Evolutionary conservation across 1,284 basidiomycete species (phyloP), one percentile per base, ranked within the genome.

Genomic region (Blastosporella zonata): DNA sequence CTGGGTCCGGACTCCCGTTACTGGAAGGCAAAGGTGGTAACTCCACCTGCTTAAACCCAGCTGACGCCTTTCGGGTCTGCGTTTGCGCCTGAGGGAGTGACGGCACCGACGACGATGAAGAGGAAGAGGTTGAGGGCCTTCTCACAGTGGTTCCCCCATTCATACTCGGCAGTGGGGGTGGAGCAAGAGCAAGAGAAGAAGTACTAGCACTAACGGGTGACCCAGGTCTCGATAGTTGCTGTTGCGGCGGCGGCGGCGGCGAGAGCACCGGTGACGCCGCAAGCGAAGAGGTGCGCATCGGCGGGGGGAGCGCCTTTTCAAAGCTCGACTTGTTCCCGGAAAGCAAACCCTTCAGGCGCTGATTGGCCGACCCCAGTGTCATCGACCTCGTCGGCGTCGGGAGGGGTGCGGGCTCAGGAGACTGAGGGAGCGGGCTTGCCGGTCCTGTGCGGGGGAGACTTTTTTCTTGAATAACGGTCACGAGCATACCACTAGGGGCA

Each of bases 381-480:
- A 56, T 67, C 54, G 65, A 64, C 53, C 70, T 62, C 15, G 62
- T 62, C 9, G 68, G 62, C 43, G 67, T 60, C 27, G 52, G 37
- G 3, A 47, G 33, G 17, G 53, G 58, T 41, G 42, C 53, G 47
- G 57, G 45, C 33, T 5, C 33, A 15, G 33, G 33, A 3, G 33
- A 34, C n/a, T n/a, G n/a, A 17, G 33, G 33, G n/a, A 55, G 46
- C 37, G 47, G 57, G 56, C 36, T 53, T 49, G 44, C 67, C 67
- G 37, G 73, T 6, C 38, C 51, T 1, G 41, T 34, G 9, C 47
- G 43, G 2, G 53, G 67, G 49, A 83, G 58, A 15, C 67, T 60
- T 63, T 93, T 92, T 64, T 93, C 90, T 40, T 78, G 72, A 46
- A 94, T 82, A 42, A 94, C 79, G 7, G 81, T 90, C 65, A 91